Evolutionary conservation across 495 filamentous ascomycete genomes (phyloP).

Genomic region (Collariella sp.): DNA sequence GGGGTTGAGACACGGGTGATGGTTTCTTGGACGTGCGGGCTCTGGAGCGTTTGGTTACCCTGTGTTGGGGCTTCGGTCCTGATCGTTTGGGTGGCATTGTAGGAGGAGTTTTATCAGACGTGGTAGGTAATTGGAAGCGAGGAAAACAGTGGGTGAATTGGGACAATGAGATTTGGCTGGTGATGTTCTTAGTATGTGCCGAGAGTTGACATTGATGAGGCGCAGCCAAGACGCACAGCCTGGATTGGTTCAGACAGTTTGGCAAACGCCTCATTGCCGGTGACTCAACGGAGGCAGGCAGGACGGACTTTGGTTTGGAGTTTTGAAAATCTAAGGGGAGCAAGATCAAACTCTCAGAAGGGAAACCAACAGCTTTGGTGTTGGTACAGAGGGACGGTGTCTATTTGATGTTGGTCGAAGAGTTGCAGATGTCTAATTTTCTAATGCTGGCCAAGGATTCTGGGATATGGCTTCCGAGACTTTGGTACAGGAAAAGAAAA

Average conservation of each 20-base stretch:
- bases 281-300: neutral
- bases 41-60: neutral
- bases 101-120: neutral
- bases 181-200: neutral
- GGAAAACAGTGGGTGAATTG: neutral
- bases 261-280: neutral
- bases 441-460: no score
- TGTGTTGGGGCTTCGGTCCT: conserved; percentile 1
- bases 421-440: no score
- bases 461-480: no score
- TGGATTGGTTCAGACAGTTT: neutral
- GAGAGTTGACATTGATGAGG: neutral
- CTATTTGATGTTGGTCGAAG: no score
- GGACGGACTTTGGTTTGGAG: no score
- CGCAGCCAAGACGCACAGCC: neutral
- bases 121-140: neutral
- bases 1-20: neutral
- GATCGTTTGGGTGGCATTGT: neutral
- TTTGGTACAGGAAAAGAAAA: no score
- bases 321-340: neutral
- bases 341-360: neutral
- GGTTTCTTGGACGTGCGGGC: neutral
- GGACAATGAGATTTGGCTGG: neutral
- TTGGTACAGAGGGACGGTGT: no score
- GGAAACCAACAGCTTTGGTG: no score